Evolutionary conservation across 2,329 filamentous ascomycete genomes (phyloP), one percentile per base, ranked within the genome.

Genomic region (Chaetomiaceae sp.): DNA sequence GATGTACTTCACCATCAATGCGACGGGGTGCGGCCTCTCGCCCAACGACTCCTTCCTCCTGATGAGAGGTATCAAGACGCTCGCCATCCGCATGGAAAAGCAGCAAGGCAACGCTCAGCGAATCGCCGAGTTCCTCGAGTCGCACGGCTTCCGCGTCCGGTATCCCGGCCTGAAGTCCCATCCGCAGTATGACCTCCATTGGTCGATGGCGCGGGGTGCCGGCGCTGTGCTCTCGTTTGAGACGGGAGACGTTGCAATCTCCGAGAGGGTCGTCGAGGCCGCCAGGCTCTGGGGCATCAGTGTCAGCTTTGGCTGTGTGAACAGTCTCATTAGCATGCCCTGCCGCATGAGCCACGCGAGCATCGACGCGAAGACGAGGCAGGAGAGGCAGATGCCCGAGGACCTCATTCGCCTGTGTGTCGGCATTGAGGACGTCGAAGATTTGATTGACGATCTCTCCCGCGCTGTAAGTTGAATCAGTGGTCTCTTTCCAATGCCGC

Each of bases 311-410:
- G 93, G 93, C 42, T 97, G 93, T 67, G 93, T 99, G 59, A 99
- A 99, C 74, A 95, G 89, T 66, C 74, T 99, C 68, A 99, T 99
- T 70, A 96, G 91, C 73, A 96, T 99, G 92, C 92, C 93, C 8
- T 99, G 93, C 73, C 90, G 92, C 64, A 99, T 99, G 95, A 97
- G 92, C 71, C 93, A 99, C 70, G 93, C 93, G 34, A 96, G 89
- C 66, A 99, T 99, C 64, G 93, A 97, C 66, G 88, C 90, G 53
- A 95, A 96, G 74, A 97, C 91, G 46, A 78, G 93, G 60, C 77
- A 82, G 62, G 90, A 95, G 72, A 81, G 91, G 57, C 85, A 92
- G 58, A 87, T 99, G 83, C 93, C 93, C 10, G 93, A 99, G 71
- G 93, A 99, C 67, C 86, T 99, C 54, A 97, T 99, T 62, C 81